phyloP scores from a whole-genome alignment of 2,329 filamentous ascomycete species.

The Neofusicoccum cordaticola region DNA sequence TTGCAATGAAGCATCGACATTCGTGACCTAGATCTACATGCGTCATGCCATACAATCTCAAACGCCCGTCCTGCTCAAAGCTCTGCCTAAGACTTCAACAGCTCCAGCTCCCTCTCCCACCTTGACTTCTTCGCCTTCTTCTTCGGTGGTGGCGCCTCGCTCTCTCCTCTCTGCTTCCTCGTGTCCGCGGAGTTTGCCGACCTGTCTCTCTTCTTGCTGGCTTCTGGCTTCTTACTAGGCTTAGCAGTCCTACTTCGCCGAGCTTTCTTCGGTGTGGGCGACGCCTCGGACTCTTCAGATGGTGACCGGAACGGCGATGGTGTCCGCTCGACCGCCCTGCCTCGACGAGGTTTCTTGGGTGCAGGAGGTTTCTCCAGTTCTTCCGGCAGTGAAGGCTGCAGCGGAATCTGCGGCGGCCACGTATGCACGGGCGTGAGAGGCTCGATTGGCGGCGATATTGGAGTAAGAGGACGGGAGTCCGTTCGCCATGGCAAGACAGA shows the following conservation, averaged over 20 bases:
- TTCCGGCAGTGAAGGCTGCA: not conserved
- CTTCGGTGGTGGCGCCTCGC: not conserved
- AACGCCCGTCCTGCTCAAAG: not conserved
- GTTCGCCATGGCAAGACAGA: no score
- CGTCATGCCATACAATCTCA: not conserved
- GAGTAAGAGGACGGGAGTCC: not conserved
- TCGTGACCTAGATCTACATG: not conserved
- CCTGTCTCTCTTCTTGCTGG: not conserved
- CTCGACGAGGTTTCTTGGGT: not conserved
- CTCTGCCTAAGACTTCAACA: not conserved
- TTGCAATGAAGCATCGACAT: no score
- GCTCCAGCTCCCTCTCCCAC: conserved; percentile 3
- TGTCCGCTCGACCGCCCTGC: not conserved
- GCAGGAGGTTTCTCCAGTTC: not conserved
- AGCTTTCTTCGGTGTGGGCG: not conserved
- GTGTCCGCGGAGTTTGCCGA: not conserved
- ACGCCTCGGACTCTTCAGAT: not conserved
- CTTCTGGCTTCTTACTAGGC: not conserved
- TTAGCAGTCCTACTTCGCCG: not conserved
- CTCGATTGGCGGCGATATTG: not conserved
- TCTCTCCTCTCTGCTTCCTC: not conserved
- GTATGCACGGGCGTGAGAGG: not conserved
- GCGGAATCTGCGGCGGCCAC: no score
- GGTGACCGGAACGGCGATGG: no score
- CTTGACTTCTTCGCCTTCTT: conserved; percentile 9